Conservation (phyloP, 2,329 filamentous ascomycete genomes). For the Nemania serpens region DNA sequence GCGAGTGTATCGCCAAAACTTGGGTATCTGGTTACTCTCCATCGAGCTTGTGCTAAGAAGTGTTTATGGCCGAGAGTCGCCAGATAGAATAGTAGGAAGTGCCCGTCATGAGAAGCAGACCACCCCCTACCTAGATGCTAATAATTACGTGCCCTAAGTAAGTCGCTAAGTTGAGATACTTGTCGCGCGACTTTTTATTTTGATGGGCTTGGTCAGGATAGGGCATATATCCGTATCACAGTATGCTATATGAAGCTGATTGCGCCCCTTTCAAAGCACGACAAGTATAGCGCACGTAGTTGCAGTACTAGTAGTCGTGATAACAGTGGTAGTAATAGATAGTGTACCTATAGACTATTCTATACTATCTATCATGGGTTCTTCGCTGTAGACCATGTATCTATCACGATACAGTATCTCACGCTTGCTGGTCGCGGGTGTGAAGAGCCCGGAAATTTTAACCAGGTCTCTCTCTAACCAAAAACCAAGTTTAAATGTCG, state of each 20-base stretch:
- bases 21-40: neutral
- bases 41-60: neutral
- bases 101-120: too few relatives aligned
- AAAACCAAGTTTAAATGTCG: too few relatives aligned
- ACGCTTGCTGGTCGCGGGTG: neutral
- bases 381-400: neutral
- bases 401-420: neutral
- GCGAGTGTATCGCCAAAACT: neutral
- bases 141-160: too few relatives aligned
- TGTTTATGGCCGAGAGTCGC: too few relatives aligned
- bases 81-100: too few relatives aligned
- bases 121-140: too few relatives aligned
- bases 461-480: too few relatives aligned
- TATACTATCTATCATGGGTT: neutral
- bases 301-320: neutral
- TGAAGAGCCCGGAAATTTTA: too few relatives aligned
- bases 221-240: neutral
- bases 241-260: neutral
- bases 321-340: neutral
- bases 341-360: too few relatives aligned
- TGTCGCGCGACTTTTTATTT: too few relatives aligned
- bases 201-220: too few relatives aligned
- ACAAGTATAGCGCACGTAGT: neutral
- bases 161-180: too few relatives aligned
- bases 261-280: neutral